Evolutionary conservation across 2,329 filamentous ascomycete genomes (phyloP).

Genomic region (Didymella pomorum): DNA sequence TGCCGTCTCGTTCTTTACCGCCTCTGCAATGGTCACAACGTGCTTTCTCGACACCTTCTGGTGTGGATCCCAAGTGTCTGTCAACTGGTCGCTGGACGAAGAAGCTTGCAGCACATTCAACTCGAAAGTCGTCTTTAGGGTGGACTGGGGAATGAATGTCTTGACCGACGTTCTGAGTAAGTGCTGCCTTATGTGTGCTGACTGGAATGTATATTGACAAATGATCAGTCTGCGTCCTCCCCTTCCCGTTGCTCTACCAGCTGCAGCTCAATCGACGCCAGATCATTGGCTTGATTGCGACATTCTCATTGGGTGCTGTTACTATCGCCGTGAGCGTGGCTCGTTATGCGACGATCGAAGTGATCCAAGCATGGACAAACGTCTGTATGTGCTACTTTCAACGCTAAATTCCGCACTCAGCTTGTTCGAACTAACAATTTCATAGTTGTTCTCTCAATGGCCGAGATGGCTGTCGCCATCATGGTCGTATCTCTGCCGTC

Average conservation of each 20-base stretch:
- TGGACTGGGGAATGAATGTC: constrained; percentile 27
- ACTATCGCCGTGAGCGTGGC: constrained; percentile 35
- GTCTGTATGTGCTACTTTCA: constrained; percentile 30
- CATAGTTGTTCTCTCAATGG: constrained; percentile 36
- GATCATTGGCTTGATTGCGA: constrained; percentile 33
- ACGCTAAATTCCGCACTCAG: neutral
- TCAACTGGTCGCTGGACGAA: constrained; percentile 32
- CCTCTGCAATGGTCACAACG: constrained; percentile 25
- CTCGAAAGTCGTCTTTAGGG: constrained; percentile 31
- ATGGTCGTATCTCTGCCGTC: constrained; percentile 39
- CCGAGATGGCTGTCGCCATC: constrained; percentile 38
- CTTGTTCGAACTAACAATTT: constrained; percentile 1
- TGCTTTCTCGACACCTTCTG: constrained; percentile 32
- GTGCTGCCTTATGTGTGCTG: neutral
- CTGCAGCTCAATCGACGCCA: constrained; percentile 32
- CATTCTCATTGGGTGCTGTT: constrained; percentile 34
- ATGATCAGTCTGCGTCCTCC: constrained; percentile 29
- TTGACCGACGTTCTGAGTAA: constrained; percentile 25
- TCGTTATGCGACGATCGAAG: constrained; percentile 33
- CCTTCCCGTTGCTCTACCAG: constrained; percentile 33
- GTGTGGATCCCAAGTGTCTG: constrained; percentile 28
- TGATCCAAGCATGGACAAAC: constrained; percentile 35
- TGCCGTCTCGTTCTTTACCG: constrained; percentile 20
- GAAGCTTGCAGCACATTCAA: constrained; percentile 29
- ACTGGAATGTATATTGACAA: neutral